phyloP scores from a whole-genome alignment of 176 grass and related monocot genomes.

The Cocos nucifera region DNA sequence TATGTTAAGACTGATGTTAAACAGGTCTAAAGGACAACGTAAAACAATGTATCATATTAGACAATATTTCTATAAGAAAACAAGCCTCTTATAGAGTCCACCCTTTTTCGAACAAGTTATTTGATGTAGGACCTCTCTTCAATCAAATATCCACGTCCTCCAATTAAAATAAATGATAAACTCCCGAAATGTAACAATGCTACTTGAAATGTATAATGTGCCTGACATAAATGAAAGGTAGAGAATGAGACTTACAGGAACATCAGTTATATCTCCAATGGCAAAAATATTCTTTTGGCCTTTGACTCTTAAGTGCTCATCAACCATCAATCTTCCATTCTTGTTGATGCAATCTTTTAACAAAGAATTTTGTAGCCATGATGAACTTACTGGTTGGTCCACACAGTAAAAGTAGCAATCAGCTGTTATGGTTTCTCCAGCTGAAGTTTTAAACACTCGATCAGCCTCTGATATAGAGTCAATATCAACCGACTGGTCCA shows the following conservation, averaged over 20 bases:
- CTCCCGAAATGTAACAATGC: too few species aligned
- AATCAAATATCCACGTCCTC: too few species aligned
- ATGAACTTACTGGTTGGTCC: constrained; percentile 21
- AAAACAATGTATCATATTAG: too few species aligned
- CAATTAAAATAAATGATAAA: too few species aligned
- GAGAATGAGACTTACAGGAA: constrained; percentile 18
- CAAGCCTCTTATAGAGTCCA: too few species aligned
- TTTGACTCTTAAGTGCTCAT: constrained; percentile 37
- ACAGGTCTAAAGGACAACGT: too few species aligned
- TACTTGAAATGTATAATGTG: too few species aligned
- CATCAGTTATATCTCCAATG: constrained; percentile 37
- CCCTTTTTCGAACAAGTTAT: too few species aligned
- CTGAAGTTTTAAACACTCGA: constrained; percentile 7
- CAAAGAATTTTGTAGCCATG: constrained; percentile 21
- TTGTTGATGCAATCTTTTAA: constrained; percentile 24
- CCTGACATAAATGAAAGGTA: too few species aligned
- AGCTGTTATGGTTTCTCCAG: constrained; percentile 22
- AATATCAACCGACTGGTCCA: constrained; percentile 38
- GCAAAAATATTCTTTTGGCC: constrained; percentile 30
- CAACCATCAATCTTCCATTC: constrained; percentile 31
- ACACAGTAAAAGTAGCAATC: constrained; percentile 45
- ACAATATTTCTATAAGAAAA: too few species aligned
- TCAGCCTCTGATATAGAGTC: constrained; percentile 21
- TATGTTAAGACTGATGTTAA: too few species aligned
- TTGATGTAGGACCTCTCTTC: too few species aligned